A percentile compares a stretch with the other conserved stretches of the same genome.
phyloP scores from a whole-genome alignment of 2,329 filamentous ascomycete species.

The Neonectria punicea region DNA sequence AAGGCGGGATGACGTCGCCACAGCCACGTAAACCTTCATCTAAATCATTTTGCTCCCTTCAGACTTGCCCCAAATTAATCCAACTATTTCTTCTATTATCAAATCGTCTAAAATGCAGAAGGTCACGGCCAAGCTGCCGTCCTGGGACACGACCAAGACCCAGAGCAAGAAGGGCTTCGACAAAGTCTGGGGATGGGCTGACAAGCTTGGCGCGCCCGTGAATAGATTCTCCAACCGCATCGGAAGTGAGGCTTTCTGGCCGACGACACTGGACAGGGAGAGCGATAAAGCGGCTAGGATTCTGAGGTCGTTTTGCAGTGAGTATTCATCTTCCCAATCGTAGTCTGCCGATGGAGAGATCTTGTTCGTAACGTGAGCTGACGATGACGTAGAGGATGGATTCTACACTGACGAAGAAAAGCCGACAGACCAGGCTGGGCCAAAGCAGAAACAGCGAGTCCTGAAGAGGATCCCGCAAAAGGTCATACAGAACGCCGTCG shows the following conservation, averaged over 20 bases:
- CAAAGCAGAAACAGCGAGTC: conserved; percentile 56
- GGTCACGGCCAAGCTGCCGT: conserved; percentile 47
- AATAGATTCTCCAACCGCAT: conserved; percentile 84
- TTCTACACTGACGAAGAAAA: conserved; percentile 57
- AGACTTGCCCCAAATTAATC: too few relatives aligned
- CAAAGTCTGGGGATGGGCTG: conserved; percentile 69
- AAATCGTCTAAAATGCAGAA: conserved; percentile 47
- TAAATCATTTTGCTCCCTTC: background rate
- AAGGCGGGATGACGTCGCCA: background rate
- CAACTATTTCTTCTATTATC: background rate
- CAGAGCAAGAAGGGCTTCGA: conserved; percentile 75
- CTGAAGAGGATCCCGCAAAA: conserved; percentile 64
- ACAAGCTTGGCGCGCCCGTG: conserved; percentile 73
- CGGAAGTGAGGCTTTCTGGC: conserved; percentile 85
- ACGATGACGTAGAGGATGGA: conserved; percentile 56
- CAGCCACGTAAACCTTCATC: background rate
- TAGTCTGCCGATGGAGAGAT: too few relatives aligned
- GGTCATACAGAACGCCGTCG: conserved; percentile 72
- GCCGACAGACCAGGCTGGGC: conserved; percentile 41
- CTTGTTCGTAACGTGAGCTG: background rate
- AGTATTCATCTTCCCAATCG: conserved; percentile 39
- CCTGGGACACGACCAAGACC: conserved; percentile 66
- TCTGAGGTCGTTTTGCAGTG: conserved; percentile 85
- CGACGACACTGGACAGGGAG: conserved; percentile 85
- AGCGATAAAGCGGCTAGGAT: conserved; percentile 90